Percentiles rank a stretch among this genome's conserved stretches.
These are phyloP conservation scores for Trichomonas gallinae DNA, from an alignment of 208 protist genomes.

Conservation along the genomic window DNA sequence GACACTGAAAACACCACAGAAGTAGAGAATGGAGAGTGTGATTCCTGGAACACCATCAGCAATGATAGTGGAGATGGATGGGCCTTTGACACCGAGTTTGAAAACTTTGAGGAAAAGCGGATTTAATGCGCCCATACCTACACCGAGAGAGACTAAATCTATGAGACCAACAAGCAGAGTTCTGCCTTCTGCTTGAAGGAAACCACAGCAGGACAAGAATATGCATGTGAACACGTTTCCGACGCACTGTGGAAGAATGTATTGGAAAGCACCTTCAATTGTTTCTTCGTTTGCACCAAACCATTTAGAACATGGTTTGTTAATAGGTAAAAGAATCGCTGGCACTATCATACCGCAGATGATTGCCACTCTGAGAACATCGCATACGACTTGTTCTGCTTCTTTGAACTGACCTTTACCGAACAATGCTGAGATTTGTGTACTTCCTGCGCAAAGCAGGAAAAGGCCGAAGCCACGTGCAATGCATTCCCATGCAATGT, in stretches of 20 bases:
- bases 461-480: not conserved
- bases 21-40: not conserved
- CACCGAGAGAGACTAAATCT: not conserved
- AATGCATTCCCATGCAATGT: not conserved
- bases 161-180: not conserved
- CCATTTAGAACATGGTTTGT: not conserved
- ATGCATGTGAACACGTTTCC: not conserved
- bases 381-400: not conserved
- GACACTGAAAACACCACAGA: not conserved
- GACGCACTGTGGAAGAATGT: not conserved
- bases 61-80: not conserved
- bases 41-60: not conserved
- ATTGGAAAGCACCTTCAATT: not conserved
- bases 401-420: not conserved
- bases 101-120: not conserved
- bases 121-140: not conserved
- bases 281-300: not conserved
- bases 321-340: not conserved
- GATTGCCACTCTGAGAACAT: not conserved
- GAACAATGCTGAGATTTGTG: not conserved
- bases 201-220: not conserved
- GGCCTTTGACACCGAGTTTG: not conserved
- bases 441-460: not conserved
- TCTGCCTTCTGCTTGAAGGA: not conserved
- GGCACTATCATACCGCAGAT: not conserved